Conservation (phyloP, 768 basidiomycete species). For the Serendipita indica region DNA sequence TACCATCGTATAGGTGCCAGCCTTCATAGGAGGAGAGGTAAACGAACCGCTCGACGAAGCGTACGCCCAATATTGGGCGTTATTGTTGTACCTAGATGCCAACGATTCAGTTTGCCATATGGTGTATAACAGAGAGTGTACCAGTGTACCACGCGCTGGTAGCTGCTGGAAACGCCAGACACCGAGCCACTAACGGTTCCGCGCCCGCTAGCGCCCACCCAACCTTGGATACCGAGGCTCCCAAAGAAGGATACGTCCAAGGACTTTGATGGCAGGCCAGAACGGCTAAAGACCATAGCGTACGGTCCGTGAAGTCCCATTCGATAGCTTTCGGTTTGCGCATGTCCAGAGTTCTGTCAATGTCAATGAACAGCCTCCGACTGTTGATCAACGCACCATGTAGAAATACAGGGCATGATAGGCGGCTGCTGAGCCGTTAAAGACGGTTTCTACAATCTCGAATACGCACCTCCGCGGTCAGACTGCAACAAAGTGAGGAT, state of each 20-base stretch:
- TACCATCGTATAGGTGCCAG: slow-evolving; percentile 34
- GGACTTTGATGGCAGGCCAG: slow-evolving; percentile 25
- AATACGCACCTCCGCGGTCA: neutral
- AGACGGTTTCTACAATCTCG: neutral
- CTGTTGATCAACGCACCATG: neutral
- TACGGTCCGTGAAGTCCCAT: slow-evolving; percentile 10
- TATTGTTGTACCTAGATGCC: slow-evolving; percentile 23
- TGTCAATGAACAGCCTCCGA: neutral
- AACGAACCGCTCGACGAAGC: slow-evolving; percentile 30
- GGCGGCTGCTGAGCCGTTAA: neutral
- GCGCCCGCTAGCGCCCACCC: neutral
- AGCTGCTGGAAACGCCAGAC: neutral
- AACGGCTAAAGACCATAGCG: slow-evolving; percentile 6
- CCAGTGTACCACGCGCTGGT: slow-evolving; percentile 9
- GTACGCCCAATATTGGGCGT: slow-evolving; percentile 35
- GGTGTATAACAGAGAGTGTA: neutral
- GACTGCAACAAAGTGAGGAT: neutral
- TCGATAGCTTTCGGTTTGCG: slow-evolving; percentile 9
- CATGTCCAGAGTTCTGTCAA: slow-evolving; percentile 11
- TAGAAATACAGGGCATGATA: slow-evolving; percentile 11
- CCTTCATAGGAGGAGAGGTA: slow-evolving; percentile 32
- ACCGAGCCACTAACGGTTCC: neutral
- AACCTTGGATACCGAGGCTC: neutral
- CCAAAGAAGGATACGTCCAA: slow-evolving; percentile 3
- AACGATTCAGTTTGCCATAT: neutral